Evolutionary conservation across 495 filamentous ascomycete species (phyloP).

Genomic region (Xylaria grammica): DNA sequence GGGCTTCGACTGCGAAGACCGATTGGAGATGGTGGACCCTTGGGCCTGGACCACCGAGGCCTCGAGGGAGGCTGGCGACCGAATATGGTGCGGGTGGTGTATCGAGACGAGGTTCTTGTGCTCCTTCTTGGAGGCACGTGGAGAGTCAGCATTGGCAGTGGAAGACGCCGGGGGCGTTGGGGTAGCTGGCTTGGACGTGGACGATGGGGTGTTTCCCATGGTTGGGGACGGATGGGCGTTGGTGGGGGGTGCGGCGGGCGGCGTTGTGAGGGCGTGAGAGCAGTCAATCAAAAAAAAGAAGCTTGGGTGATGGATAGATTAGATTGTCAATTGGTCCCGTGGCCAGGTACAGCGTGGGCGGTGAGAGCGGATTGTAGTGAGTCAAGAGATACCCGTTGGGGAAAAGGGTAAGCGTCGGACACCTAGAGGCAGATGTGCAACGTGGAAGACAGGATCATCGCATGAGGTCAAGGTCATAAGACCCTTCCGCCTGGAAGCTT

Average conservation of each 20-base stretch:
- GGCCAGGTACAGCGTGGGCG: constrained; percentile 19
- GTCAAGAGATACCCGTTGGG: constrained; percentile 19
- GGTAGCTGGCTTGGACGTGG: constrained; percentile 40
- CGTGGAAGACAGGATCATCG: constrained; percentile 21
- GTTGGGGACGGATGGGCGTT: constrained; percentile 23
- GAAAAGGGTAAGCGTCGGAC: constrained; percentile 15
- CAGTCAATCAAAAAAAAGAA: not conserved
- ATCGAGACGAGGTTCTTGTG: constrained; percentile 40
- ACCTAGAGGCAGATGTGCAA: constrained; percentile 8
- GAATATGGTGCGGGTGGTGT: constrained; percentile 38
- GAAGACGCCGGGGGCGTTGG: constrained; percentile 39
- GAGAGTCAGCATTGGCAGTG: constrained; percentile 39
- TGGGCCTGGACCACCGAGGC: constrained; percentile 59
- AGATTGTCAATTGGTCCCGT: constrained; percentile 24
- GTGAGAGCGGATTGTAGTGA: constrained; percentile 24
- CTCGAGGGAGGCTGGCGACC: constrained; percentile 57
- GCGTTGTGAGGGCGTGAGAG: constrained; percentile 20
- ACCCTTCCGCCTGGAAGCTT: constrained; percentile 18
- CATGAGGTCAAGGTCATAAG: constrained; percentile 27
- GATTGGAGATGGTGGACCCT: constrained; percentile 52
- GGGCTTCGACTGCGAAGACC: constrained; percentile 43
- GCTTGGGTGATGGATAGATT: constrained; percentile 11
- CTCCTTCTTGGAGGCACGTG: constrained; percentile 39
- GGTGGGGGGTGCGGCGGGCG: constrained; percentile 16
- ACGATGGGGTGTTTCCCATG: constrained; percentile 52